Base-by-base conservation (phyloP, 371 early-diverging fungal species). In the Gilbertella persicaria region DNA sequence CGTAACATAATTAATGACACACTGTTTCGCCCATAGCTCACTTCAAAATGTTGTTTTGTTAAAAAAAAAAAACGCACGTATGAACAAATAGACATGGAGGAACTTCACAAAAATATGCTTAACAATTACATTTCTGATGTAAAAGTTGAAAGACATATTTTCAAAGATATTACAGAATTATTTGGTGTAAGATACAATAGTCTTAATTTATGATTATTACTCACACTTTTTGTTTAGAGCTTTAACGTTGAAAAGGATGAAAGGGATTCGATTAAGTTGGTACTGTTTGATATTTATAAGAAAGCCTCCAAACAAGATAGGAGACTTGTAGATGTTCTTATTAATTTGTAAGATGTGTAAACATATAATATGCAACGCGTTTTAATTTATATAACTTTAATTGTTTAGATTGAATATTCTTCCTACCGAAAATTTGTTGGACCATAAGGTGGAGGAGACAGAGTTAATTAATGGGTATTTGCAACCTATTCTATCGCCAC, bases 301-400 rank as follows among this genome's bases (percentile, higher is more conserved):
- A 54, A 46, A 30, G 55, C 55, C 39, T 40, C 37, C 16, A 54
- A 54, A 40, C 29, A 36, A 46, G 47, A 54, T 38, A 26, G 47
- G 35, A 54, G 35, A 24, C 40, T 46, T 23, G 45, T 54, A 40
- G 55, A 54, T 54, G 47, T 40, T 25, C 47, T 54, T 21, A 38
- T 54, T 40, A 54, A 54, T 46, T 30, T 54, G 47, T 54, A 54
- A 44, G 41, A n/a, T 26, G 29, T 28, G 17, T 46, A 54, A 39
- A 51, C 42, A 51, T 51, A 51, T 42, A 51, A 51, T 42, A 42
- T 41, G 5, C 51, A 51, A 43, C 23, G 51, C 35, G 51, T 51
- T 51, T 51, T 51, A 42, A 51, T 42, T 51, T 41, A 30, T 33
- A 42, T 42, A 41, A 51, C 43, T 42, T 51, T 51, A 42, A 42